Conservation (phyloP, 306 rosid species). For the Echinosophora koreensis region DNA sequence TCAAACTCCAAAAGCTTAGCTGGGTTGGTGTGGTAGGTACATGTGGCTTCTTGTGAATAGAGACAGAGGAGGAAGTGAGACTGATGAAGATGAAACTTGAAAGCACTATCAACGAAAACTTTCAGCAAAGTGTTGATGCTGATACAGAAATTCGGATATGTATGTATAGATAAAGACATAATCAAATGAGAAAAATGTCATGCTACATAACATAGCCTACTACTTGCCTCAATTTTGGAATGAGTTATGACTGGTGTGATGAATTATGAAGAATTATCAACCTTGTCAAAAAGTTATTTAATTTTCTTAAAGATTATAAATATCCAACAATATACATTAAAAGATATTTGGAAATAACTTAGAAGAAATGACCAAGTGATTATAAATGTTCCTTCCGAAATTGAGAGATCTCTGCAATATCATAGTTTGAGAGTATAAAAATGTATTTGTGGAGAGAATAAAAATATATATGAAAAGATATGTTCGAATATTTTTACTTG, state of each 20-base stretch:
- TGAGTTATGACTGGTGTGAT: not conserved
- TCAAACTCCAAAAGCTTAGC: slow-evolving; percentile 50
- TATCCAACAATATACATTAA: not conserved
- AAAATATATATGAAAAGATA: no score
- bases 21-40: slow-evolving; percentile 56
- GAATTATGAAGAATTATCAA: not conserved
- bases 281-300: no score
- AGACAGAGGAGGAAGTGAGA: slow-evolving; percentile 31
- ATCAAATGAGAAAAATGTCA: not conserved
- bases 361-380: not conserved
- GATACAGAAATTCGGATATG: not conserved
- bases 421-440: no score
- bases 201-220: not conserved
- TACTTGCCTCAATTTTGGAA: not conserved
- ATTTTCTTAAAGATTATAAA: no score
- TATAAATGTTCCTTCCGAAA: no score
- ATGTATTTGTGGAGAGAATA: no score
- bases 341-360: no score
- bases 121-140: not conserved
- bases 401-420: no score
- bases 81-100: not conserved
- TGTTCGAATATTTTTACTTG: no score
- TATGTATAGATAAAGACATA: not conserved
- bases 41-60: slow-evolving; percentile 57
- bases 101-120: not conserved